These are phyloP conservation scores for Pythium sukuiense DNA, from an alignment of 352 stramenopile species.

Conservation along the genomic window DNA sequence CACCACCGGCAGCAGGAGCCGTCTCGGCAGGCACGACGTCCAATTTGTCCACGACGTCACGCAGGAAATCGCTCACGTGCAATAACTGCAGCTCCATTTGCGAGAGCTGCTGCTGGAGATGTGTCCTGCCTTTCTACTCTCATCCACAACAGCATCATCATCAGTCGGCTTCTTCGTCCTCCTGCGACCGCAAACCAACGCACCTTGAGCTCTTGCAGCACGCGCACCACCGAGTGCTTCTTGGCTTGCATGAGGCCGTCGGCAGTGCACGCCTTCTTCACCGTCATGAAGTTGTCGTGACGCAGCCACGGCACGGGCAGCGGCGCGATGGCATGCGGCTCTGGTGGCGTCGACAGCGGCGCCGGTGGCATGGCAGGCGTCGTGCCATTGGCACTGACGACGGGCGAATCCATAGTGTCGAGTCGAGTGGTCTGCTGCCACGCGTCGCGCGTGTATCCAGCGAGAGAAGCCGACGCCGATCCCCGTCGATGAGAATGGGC, in stretches of 20 bases:
- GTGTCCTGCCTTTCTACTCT: conserved; percentile 42
- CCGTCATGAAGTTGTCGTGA: conserved; percentile 61
- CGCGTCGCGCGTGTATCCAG: background rate
- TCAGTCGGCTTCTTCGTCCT: background rate
- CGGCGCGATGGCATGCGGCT: conserved; percentile 29
- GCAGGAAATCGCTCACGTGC: conserved; percentile 58
- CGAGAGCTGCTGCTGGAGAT: conserved; percentile 59
- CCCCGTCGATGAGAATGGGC: background rate
- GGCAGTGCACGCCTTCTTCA: conserved; percentile 49
- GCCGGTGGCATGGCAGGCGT: background rate
- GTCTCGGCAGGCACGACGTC: conserved; percentile 28
- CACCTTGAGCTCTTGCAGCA: conserved; percentile 71
- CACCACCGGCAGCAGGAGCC: background rate
- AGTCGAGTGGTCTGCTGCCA: background rate
- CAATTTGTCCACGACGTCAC: conserved; percentile 41
- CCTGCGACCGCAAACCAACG: background rate
- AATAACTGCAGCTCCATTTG: conserved; percentile 64
- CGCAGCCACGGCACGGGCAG: conserved; percentile 60
- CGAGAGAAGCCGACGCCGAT: background rate
- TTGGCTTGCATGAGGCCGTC: conserved; percentile 48
- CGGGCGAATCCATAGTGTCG: background rate
- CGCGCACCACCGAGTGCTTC: conserved; percentile 51
- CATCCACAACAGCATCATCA: background rate
- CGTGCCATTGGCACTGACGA: background rate
- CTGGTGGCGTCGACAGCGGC: background rate